Percentiles rank a stretch among this genome's conserved stretches.
These are phyloP conservation scores for Cucurbita moschata DNA, from an alignment of 306 rosid species.

Conservation along the genomic window DNA sequence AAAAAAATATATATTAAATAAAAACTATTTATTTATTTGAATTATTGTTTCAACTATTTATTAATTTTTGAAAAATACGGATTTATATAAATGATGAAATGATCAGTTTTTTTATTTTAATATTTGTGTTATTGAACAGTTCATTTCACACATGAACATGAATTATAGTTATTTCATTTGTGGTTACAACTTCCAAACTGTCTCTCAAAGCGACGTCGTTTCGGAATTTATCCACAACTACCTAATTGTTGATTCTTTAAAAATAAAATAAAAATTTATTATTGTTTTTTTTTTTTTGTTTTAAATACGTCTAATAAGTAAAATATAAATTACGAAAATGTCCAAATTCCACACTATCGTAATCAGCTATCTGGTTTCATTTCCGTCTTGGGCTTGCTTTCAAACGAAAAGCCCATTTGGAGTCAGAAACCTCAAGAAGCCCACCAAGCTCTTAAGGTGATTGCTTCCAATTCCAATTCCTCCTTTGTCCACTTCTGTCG, in stretches of 20 bases:
- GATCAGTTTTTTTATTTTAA: not conserved
- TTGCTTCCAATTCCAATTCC: too few species aligned
- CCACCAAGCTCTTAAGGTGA: not conserved
- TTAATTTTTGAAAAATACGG: too few species aligned
- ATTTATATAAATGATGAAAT: not conserved
- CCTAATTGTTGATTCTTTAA: not conserved
- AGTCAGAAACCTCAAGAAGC: not conserved
- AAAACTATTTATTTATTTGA: too few species aligned
- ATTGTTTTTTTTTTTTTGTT: not conserved
- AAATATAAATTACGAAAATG: not conserved
- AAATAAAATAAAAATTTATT: not conserved
- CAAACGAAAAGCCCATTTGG: not conserved
- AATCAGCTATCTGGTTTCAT: not conserved
- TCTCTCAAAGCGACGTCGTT: not conserved
- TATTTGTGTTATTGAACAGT: not conserved
- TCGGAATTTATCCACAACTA: not conserved
- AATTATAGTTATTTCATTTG: not conserved
- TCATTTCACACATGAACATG: not conserved
- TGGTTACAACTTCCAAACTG: not conserved
- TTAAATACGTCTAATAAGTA: not conserved
- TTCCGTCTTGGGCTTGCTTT: not conserved
- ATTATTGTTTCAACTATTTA: too few species aligned
- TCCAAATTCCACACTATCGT: not conserved
- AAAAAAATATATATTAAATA: too few species aligned
- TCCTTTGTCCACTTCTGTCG: too few species aligned